Percentiles rank a stretch among this genome's conserved stretches.
Conservation (phyloP, 768 basidiomycete genomes). For the Amanita exitialis region DNA sequence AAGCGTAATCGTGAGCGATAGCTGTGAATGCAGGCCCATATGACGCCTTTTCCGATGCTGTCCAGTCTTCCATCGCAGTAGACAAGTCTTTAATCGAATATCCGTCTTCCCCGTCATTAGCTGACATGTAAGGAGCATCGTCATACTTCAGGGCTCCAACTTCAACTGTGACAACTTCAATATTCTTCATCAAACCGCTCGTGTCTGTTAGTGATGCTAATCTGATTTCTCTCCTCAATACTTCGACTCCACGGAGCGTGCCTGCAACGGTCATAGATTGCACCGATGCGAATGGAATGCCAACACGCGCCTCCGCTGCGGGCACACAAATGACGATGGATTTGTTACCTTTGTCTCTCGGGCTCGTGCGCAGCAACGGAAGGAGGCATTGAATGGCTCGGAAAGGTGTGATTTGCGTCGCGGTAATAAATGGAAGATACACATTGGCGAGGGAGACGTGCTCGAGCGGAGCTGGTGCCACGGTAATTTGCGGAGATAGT, state of each 20-base stretch:
- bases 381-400: conserved; percentile 69
- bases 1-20: conserved; percentile 23
- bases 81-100: conserved; percentile 17
- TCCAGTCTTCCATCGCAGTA: conserved; percentile 63
- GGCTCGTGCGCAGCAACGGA: conserved; percentile 64
- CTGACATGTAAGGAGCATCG: neutral
- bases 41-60: conserved; percentile 57
- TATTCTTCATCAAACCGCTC: conserved; percentile 50
- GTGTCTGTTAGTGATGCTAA: conserved; percentile 44
- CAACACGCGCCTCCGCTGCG: conserved; percentile 60
- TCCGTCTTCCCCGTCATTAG: neutral
- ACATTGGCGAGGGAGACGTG: conserved; percentile 50
- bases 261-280: conserved; percentile 71
- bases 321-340: conserved; percentile 70
- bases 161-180: conserved; percentile 63
- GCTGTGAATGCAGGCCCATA: conserved; percentile 65
- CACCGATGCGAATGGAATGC: conserved; percentile 58
- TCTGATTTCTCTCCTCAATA: conserved; percentile 64
- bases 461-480: conserved; percentile 54
- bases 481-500: conserved; percentile 30
- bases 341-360: conserved; percentile 44
- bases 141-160: conserved; percentile 34
- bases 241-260: conserved; percentile 60
- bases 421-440: conserved; percentile 64
- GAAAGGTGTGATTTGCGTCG: conserved; percentile 70